Conservation (phyloP, 2,329 filamentous ascomycete species). For the Davidsoniella virescens region DNA sequence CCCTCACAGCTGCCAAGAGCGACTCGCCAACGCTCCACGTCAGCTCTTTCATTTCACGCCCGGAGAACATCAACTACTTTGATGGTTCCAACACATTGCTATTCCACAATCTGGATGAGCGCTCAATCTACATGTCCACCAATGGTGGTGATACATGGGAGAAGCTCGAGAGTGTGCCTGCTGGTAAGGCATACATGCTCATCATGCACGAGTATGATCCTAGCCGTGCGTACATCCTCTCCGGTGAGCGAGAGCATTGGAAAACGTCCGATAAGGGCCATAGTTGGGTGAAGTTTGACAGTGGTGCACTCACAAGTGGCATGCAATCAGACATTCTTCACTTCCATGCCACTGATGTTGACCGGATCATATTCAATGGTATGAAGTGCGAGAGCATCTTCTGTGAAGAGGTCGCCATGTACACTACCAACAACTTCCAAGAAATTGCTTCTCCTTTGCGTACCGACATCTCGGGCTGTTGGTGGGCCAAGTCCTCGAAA, state of each 20-base stretch:
- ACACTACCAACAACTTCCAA: conserved; percentile 77
- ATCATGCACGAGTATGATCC: conserved; percentile 65
- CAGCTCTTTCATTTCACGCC: conserved; percentile 49
- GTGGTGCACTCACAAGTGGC: conserved; percentile 38
- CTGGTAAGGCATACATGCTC: conserved; percentile 46
- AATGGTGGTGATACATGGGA: conserved; percentile 72
- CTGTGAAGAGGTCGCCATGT: conserved; percentile 48
- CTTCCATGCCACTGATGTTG: conserved; percentile 71
- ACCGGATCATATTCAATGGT: conserved; percentile 74
- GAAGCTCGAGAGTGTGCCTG: conserved; percentile 44
- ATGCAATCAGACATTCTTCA: conserved; percentile 37
- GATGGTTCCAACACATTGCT: conserved; percentile 72
- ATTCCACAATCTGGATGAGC: conserved; percentile 48
- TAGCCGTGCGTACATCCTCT: conserved; percentile 66
- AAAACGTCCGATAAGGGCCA: conserved; percentile 70
- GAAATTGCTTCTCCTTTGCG: conserved; percentile 47
- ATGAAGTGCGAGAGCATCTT: conserved; percentile 49
- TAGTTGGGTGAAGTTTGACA: conserved; percentile 61
- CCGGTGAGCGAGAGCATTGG: conserved; percentile 55
- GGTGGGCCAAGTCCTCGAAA: conserved; percentile 68
- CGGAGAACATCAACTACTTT: conserved; percentile 69
- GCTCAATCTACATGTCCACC: conserved; percentile 57
- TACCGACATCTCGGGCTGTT: conserved; percentile 56
- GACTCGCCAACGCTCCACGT: conserved; percentile 49
- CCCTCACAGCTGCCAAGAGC: conserved; percentile 28